Conservation (phyloP, 106 monocot species). For the Gastrodia elata region DNA sequence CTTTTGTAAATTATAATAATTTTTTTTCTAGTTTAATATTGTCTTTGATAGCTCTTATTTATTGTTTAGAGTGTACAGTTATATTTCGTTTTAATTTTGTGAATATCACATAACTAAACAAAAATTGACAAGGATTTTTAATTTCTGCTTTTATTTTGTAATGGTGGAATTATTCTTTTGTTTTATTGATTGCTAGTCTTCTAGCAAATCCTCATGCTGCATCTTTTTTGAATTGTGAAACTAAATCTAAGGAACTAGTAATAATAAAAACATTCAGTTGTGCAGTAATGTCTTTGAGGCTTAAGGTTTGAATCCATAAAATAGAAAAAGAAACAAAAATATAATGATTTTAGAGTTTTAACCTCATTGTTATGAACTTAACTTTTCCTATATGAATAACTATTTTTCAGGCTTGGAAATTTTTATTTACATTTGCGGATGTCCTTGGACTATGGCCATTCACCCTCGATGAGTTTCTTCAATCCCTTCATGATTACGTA, state of each 20-base stretch:
- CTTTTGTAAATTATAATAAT: too few relatives aligned
- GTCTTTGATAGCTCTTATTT: background rate
- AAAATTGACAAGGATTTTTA: too few relatives aligned
- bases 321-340: background rate
- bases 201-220: too few relatives aligned
- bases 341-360: background rate
- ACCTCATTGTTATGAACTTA: background rate
- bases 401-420: constrained; percentile 81
- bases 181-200: too few relatives aligned
- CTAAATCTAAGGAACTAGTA: too few relatives aligned
- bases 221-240: too few relatives aligned
- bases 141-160: background rate
- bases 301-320: too few relatives aligned
- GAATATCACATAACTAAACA: background rate
- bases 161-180: background rate
- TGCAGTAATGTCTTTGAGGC: background rate
- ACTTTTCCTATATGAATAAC: background rate
- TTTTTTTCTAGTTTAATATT: background rate
- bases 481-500: constrained; percentile 96
- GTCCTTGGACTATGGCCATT: constrained; percentile 78
- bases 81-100: background rate
- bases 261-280: background rate
- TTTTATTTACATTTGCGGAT: constrained; percentile 89
- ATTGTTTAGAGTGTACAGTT: background rate
- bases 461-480: constrained; percentile 88